Base-by-base conservation (phyloP, 148 eudicot genomes). In the Spergularia bocconei region DNA sequence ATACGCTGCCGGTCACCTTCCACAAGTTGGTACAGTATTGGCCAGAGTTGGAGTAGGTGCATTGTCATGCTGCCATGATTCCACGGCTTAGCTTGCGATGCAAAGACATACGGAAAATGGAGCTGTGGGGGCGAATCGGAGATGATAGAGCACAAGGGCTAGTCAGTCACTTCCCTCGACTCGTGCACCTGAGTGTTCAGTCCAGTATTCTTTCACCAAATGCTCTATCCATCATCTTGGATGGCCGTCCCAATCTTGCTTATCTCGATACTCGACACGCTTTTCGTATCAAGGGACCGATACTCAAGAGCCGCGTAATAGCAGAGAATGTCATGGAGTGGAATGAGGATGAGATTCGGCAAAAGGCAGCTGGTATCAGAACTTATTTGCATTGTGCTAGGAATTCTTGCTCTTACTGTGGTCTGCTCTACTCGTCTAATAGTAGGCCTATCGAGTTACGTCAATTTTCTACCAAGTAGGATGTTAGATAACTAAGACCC, bases 191-290 rank as follows among this genome's bases (percentile, higher is more conserved):
- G 25, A 66, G 25, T 39, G 41, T 66, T n/a, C 53, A 39, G 70
- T 66, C 50, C 2, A 36, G 70, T n/a, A 15, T 38, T 66, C 25
- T 66, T 19, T 44, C 52, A 66, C 51, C 21, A 15, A 19, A 66
- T 66, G 70, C 52, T 66, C 16, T 66, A 66, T 38, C 25, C 41
- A 66, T 41, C 38, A 66, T 66, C 41, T 66, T 66, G 23, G 51
- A 44, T 13, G 69, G 53, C 23, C 69, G 20, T 7, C 48, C 12
- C 17, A 10, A 66, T 16, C 53, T 66, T 3, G 41, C 21, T 41
- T 66, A 19, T 44, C 70, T 66, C 41, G 70, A 66, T 66, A 66
- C n/a, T 66, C 48, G 70, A 44, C 70, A 66, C 41, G 70, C 70
- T 41, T 17, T 66, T 38, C 36, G 67, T 33, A 63, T 63, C 14